These are phyloP conservation scores for Exophiala alcalophila DNA, from an alignment of 2,329 filamentous ascomycete species.

Conservation along the genomic window DNA sequence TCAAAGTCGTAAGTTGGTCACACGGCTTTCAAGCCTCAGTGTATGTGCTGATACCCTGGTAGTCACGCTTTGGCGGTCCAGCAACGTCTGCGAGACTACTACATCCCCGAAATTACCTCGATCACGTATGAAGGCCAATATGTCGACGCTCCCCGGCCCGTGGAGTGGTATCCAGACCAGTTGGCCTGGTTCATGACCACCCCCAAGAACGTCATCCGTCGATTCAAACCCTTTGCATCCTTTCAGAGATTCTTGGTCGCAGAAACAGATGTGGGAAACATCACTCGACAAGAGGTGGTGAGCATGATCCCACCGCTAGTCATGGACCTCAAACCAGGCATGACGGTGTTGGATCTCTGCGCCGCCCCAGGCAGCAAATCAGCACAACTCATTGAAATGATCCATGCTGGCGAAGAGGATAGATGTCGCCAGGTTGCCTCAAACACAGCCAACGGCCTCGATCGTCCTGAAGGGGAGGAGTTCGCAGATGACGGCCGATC, in stretches of 20 bases:
- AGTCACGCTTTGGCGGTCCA: conserved; percentile 91
- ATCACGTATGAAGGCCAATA: conserved; percentile 79
- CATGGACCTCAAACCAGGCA: conserved; percentile 85
- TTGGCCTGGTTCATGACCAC: conserved; percentile 98
- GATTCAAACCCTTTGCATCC: conserved; percentile 87
- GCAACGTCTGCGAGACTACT: conserved; percentile 79
- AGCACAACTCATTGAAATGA: conserved; percentile 88
- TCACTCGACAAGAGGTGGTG: conserved; percentile 94
- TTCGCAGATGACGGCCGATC: conserved; percentile 77
- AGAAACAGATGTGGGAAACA: conserved; percentile 95
- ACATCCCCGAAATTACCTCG: conserved; percentile 83
- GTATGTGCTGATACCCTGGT: conserved; percentile 15
- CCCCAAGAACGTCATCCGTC: conserved; percentile 90
- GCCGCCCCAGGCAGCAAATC: conserved; percentile 97
- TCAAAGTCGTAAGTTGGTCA: conserved; percentile 69
- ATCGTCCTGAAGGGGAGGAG: conserved; percentile 51
- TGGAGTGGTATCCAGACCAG: conserved; percentile 90
- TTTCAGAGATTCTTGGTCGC: conserved; percentile 98
- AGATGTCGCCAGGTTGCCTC: conserved; percentile 70
- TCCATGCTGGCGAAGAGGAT: conserved; percentile 88
- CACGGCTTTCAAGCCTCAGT: neutral
- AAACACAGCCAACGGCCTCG: conserved; percentile 60
- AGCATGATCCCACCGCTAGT: conserved; percentile 98
- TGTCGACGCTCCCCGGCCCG: conserved; percentile 76
- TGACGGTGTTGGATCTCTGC: conserved; percentile 93